Conservation (phyloP, 495 filamentous ascomycete genomes). For the Penicillium subrubescens region DNA sequence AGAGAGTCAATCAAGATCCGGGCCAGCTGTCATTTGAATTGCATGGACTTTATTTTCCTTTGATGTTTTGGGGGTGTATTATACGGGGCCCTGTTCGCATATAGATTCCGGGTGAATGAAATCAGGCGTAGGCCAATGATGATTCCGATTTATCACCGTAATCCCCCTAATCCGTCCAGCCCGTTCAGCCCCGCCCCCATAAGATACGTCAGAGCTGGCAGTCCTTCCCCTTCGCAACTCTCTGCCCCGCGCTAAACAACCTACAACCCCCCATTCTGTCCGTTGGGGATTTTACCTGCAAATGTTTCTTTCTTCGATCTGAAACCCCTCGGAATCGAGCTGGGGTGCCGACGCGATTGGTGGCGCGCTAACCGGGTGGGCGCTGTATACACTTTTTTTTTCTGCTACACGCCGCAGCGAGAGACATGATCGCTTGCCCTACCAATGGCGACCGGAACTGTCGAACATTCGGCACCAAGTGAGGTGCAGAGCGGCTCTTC, state of each 20-base stretch:
- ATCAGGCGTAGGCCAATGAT: slow-evolving; percentile 21
- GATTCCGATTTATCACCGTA: slow-evolving; percentile 35
- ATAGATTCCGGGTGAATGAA: slow-evolving; percentile 25
- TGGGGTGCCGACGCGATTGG: slow-evolving; percentile 26
- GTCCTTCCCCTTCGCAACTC: slow-evolving; percentile 22
- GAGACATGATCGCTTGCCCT: slow-evolving; percentile 42
- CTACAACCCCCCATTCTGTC: slow-evolving; percentile 5
- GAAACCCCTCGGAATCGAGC: slow-evolving; percentile 13
- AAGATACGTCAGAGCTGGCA: slow-evolving; percentile 15
- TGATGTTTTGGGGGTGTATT: slow-evolving; percentile 24
- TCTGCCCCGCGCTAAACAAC: slow-evolving; percentile 22
- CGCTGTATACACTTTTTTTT: slow-evolving; percentile 25
- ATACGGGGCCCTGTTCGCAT: slow-evolving; percentile 23
- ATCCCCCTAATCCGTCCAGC: slow-evolving; percentile 24
- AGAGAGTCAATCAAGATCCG: slow-evolving; percentile 7
- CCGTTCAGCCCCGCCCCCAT: slow-evolving; percentile 17
- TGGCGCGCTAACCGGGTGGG: slow-evolving; percentile 30
- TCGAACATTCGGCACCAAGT: slow-evolving; percentile 44
- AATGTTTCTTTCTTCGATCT: slow-evolving; percentile 24
- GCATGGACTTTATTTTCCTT: slow-evolving; percentile 10
- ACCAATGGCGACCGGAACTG: slow-evolving; percentile 48
- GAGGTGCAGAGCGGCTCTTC: slow-evolving; percentile 34
- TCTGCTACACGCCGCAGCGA: slow-evolving; percentile 16
- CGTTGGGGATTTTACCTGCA: slow-evolving; percentile 5
- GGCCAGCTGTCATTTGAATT: slow-evolving; percentile 20